These are phyloP conservation scores for Malassezia psittaci DNA, from an alignment of 1,284 basidiomycete genomes.

Conservation along the genomic window DNA sequence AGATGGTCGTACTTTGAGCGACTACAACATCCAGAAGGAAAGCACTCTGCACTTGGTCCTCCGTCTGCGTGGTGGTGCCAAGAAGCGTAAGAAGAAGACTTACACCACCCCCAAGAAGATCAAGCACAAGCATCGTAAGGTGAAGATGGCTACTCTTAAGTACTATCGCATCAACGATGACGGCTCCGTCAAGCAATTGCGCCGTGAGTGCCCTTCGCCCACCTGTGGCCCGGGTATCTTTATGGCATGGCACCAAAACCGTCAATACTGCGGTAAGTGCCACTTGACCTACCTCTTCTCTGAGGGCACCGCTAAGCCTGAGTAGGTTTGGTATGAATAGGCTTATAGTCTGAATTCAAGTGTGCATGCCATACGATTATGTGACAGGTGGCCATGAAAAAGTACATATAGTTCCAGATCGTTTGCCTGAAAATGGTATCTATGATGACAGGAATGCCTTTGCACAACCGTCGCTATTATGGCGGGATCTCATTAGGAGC, in stretches of 20 bases:
- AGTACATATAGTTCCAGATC: neutral
- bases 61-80: constrained; percentile 80
- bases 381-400: neutral
- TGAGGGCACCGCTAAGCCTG: constrained; percentile 32
- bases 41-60: constrained; percentile 44
- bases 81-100: constrained; percentile 99
- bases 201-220: constrained; percentile 75
- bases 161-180: constrained; percentile 99
- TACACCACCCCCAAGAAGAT: constrained; percentile 98
- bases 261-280: constrained; percentile 48
- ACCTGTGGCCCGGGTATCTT: constrained; percentile 46
- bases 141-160: constrained; percentile 97
- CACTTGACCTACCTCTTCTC: constrained; percentile 48
- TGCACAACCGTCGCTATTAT: neutral
- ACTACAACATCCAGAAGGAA: constrained; percentile 71
- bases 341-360: too few relatives aligned
- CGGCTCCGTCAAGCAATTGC: constrained; percentile 97
- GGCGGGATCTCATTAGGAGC: constrained; percentile 35
- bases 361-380: neutral
- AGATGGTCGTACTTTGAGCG: constrained; percentile 51
- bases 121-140: constrained; percentile 99
- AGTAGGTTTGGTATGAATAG: constrained; percentile 2
- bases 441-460: neutral
- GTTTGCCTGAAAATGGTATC: neutral
- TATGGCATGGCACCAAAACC: constrained; percentile 47